Percentiles rank a stretch among this genome's conserved stretches.
phyloP scores from a whole-genome alignment of 2,329 filamentous ascomycete genomes.

The Daldinia eschscholtzii region DNA sequence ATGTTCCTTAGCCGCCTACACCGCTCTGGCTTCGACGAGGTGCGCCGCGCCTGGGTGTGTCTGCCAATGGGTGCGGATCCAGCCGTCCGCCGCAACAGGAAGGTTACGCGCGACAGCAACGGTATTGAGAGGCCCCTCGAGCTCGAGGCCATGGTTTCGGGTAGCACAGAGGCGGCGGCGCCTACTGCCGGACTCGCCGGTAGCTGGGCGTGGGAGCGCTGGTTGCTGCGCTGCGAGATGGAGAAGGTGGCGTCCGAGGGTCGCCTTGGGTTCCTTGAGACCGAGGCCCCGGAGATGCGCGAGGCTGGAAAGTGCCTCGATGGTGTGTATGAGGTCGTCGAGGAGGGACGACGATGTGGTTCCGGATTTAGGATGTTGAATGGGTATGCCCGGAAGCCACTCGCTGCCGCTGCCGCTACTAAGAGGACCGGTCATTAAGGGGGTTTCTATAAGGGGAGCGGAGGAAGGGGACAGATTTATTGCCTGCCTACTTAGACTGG shows the following conservation, averaged over 20 bases:
- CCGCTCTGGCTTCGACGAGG: conserved; percentile 80
- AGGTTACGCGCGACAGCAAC: conserved; percentile 48
- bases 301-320: conserved; percentile 72
- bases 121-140: conserved; percentile 62
- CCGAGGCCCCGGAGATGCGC: conserved; percentile 63
- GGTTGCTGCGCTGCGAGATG: conserved; percentile 88
- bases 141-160: conserved; percentile 73
- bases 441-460: not conserved
- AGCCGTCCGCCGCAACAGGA: conserved; percentile 54
- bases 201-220: conserved; percentile 94
- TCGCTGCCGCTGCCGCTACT: conserved; percentile 38
- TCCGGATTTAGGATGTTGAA: conserved; percentile 72
- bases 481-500: not conserved
- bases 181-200: conserved; percentile 85
- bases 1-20: conserved; percentile 81
- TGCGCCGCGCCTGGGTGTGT: conserved; percentile 89
- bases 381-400: conserved; percentile 74
- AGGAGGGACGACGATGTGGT: conserved; percentile 71
- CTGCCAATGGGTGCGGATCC: conserved; percentile 79
- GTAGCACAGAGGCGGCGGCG: conserved; percentile 78
- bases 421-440: not conserved
- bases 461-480: not conserved
- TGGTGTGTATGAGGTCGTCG: conserved; percentile 70
- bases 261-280: conserved; percentile 61
- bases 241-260: conserved; percentile 81